Evolutionary conservation across 2,329 filamentous ascomycete genomes (phyloP), one percentile per base, ranked within the genome.

Genomic region (Monosporascus cannonballus): DNA sequence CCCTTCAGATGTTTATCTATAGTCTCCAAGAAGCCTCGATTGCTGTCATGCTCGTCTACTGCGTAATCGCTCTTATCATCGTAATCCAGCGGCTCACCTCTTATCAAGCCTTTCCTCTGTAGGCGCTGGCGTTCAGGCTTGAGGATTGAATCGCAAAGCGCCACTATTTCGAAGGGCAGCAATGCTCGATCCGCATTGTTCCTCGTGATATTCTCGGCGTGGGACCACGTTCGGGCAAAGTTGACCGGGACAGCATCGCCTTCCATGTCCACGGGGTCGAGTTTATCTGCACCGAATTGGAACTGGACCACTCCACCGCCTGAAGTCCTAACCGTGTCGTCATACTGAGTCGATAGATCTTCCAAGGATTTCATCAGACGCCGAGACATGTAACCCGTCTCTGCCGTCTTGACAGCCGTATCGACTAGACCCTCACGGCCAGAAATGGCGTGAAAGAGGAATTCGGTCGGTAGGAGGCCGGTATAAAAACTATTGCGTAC

Each of bases 341-440:
- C 94, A 64, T 99, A 99, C 63, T 91, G 85, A 1, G 89, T 90
- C 1, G 92, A 96, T 3, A 97, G 75, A 76, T 99, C 94, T 68
- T 99, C 94, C 48, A 99, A 74, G 3, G 90, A 96, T 72, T 99
- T 99, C 93, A 99, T 99, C 67, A 99, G 71, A 61, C 94, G 86
- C 73, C 94, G 86, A 57, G 93, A 97, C 94, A 99, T 99, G 73
- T 99, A 99, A 59, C 94, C 94, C 11, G 94, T 99, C 71, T 99
- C 94, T 50, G 94, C 94, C 50, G 94, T 99, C 76, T 99, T 99
- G 74, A 97, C 94, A 56, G 94, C 94, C 2, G 94, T 99, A 81
- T 99, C 94, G 65, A 99, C 92, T 60, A 99, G 76, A 83, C 94
- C 94, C 83, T 97, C 94, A 84, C 94, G 89, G 63, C 94, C 94